These are phyloP conservation scores for Aspergillus panamensis DNA, from an alignment of 495 filamentous ascomycete species.

Conservation along the genomic window DNA sequence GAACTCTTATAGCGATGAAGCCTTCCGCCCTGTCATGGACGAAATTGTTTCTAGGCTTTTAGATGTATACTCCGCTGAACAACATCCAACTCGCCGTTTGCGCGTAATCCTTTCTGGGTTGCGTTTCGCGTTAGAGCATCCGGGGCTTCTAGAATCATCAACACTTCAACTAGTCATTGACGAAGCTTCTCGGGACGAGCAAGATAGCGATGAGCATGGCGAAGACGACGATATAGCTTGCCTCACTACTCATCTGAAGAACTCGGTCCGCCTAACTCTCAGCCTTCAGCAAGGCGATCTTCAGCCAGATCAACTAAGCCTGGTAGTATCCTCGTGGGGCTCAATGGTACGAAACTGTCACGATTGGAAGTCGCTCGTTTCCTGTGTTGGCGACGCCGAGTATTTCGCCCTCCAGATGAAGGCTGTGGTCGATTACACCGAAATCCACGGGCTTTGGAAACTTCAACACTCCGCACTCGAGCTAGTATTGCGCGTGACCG, in stretches of 20 bases:
- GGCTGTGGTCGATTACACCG: constrained; percentile 70
- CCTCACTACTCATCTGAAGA: constrained; percentile 57
- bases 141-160: constrained; percentile 29
- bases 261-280: constrained; percentile 50
- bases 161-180: constrained; percentile 30
- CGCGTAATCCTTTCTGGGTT: constrained; percentile 43
- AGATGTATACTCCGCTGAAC: constrained; percentile 34
- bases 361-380: constrained; percentile 49
- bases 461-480: constrained; percentile 46
- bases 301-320: constrained; percentile 45
- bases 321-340: constrained; percentile 38
- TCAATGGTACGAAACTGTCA: constrained; percentile 37
- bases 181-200: constrained; percentile 35
- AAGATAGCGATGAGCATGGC: constrained; percentile 31
- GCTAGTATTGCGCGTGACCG: constrained; percentile 53
- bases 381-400: constrained; percentile 58
- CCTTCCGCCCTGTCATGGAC: constrained; percentile 32
- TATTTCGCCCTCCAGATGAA: constrained; percentile 61
- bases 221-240: constrained; percentile 52
- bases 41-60: constrained; percentile 37
- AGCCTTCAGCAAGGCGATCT: constrained; percentile 53
- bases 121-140: constrained; percentile 39
- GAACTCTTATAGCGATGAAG: constrained; percentile 28
- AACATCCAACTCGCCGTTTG: constrained; percentile 45
- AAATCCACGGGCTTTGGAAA: constrained; percentile 64